Evolutionary conservation across 2,329 filamentous ascomycete genomes (phyloP).

Genomic region (Penicillium sp.): DNA sequence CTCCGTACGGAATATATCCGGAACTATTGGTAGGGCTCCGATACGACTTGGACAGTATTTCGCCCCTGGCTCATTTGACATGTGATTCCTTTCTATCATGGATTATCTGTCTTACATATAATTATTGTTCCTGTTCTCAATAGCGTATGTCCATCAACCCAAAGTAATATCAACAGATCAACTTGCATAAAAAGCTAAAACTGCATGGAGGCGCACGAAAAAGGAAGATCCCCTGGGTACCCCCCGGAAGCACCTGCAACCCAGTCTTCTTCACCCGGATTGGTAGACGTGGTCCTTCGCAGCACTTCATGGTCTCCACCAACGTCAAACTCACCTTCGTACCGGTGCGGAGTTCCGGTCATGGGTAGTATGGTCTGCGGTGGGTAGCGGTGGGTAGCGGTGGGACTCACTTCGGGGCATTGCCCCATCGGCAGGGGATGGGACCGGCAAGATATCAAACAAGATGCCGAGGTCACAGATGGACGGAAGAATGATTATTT

Average conservation of each 20-base stretch:
- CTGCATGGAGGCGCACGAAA: too few species aligned
- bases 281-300: neutral
- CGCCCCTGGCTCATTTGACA: neutral
- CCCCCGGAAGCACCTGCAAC: neutral
- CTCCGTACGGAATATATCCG: neutral
- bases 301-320: neutral
- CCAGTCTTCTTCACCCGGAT: neutral
- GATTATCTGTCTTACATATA: neutral
- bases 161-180: neutral
- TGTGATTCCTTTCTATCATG: neutral
- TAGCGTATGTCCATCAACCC: neutral
- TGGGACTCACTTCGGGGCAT: too few species aligned
- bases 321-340: too few species aligned
- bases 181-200: neutral
- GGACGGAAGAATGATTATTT: too few species aligned
- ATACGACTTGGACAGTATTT: neutral
- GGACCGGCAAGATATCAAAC: too few species aligned
- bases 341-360: too few species aligned
- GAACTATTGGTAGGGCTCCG: conserved; percentile 1
- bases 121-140: neutral
- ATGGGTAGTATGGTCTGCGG: too few species aligned
- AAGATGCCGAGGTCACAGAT: too few species aligned
- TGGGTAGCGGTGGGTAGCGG: too few species aligned
- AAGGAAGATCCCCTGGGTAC: neutral
- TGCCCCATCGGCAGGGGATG: too few species aligned